Evolutionary conservation across 2,329 filamentous ascomycete genomes (phyloP).

Genomic region (Fulvia fulva): DNA sequence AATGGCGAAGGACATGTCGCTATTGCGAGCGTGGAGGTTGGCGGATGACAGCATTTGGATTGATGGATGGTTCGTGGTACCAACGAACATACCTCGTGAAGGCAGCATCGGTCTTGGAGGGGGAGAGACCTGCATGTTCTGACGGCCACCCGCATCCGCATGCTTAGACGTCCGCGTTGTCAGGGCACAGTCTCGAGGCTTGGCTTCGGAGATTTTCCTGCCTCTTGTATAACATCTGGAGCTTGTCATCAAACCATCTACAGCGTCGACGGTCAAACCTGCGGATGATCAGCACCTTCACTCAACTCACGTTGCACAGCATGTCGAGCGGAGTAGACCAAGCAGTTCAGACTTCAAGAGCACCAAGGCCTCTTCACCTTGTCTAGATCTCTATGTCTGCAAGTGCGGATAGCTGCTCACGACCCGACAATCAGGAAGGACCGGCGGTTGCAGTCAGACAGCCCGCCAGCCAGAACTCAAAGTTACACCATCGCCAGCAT

Average conservation of each 20-base stretch:
- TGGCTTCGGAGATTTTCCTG: conserved; percentile 1
- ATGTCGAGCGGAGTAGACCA: not conserved
- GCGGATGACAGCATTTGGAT: conserved; percentile 6
- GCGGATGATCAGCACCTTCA: conserved; percentile 3
- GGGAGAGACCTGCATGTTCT: not conserved
- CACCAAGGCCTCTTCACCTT: not conserved
- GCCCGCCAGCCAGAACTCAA: conserved; percentile 4
- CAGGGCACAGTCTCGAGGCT: not conserved
- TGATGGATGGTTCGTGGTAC: not conserved
- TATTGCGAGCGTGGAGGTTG: not conserved
- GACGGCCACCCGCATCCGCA: not conserved
- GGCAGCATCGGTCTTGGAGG: not conserved
- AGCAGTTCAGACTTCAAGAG: not conserved
- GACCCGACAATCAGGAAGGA: not conserved
- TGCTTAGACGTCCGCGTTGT: not conserved
- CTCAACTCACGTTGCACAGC: not conserved
- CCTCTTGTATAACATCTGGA: not conserved
- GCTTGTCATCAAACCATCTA: conserved; percentile 1
- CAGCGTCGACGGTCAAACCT: conserved; percentile 15
- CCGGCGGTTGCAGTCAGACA: not conserved
- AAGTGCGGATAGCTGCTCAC: conserved; percentile 1
- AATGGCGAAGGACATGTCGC: not conserved
- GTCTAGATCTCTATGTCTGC: not conserved
- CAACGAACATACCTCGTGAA: not conserved
- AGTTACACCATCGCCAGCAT: not conserved